Base-by-base conservation (phyloP, 2,329 filamentous ascomycete species). In the Pseudopithomyces maydicus region DNA sequence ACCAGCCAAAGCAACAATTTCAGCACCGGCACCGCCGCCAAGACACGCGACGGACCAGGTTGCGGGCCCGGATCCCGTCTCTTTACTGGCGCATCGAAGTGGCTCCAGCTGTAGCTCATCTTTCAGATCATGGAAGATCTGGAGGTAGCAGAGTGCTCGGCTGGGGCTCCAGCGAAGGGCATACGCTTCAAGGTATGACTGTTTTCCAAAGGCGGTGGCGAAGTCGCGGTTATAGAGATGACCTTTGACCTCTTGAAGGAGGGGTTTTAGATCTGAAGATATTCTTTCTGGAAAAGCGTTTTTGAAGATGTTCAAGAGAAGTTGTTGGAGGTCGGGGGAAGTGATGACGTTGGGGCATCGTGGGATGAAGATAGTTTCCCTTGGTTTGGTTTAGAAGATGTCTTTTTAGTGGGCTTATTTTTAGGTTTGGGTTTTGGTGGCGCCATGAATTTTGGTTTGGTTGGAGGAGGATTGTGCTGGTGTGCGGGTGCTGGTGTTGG, bases 151-250 rank as follows among this genome's bases (percentile, higher is more conserved):
- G 51, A 98, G 78, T 0, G 92, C 90, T 52, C 95, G 83, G 51
- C 90, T 90, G 1, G 94, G 91, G 75, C 92, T 97, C 93, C 94
- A 99, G 66, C 95, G 81, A 52, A 91, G 85, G 8, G 92, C 91
- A 79, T 99, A 99, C 10, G 90, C 90, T 58, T 90, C 86, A 17
- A 97, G 82, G 66, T 89, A 85, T 43, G 89, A 86, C 54, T 86
- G 82, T 44, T 82, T 82, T 0, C 87, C 87, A 77, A 98, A 99
- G 0, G 94, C 94, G 15, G 81, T 79, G 12, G 82, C 82, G 76
- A 98, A 98, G 73, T 98, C 91, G 32, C 95, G 86, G 56, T 90
- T 88, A 74, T 89, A 98, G 8, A 99, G 82, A 62, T 94, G 91
- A 7, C 87, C 83, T 76, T 98, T 99, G 60, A 98, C 85, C 51